Evolutionary conservation across 2,329 filamentous ascomycete species (phyloP).

Genomic region (Cytospora leucostoma): DNA sequence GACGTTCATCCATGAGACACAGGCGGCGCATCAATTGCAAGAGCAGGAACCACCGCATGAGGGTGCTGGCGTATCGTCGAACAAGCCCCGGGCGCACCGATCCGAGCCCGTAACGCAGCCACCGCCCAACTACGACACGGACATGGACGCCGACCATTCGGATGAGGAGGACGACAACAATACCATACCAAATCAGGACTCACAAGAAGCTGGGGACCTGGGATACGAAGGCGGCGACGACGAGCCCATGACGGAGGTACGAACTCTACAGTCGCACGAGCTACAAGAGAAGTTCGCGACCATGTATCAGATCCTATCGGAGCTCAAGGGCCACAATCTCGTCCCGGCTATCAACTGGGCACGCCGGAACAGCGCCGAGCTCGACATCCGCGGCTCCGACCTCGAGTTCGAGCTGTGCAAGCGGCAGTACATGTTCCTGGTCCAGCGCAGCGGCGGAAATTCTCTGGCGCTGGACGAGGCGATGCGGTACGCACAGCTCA

Average conservation of each 20-base stretch:
- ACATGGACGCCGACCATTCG: conserved; percentile 25
- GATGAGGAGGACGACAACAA: conserved; percentile 17
- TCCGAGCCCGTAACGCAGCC: conserved; percentile 1
- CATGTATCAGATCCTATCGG: conserved; percentile 87
- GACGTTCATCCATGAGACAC: conserved; percentile 76
- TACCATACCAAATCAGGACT: conserved; percentile 11
- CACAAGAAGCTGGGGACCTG: conserved; percentile 4
- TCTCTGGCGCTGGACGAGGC: conserved; percentile 64
- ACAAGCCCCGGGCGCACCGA: not conserved
- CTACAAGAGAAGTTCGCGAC: conserved; percentile 80
- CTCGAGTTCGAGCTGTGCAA: conserved; percentile 93
- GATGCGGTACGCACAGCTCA: conserved; percentile 70
- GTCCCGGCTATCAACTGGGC: conserved; percentile 88
- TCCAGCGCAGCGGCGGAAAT: conserved; percentile 64
- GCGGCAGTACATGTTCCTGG: conserved; percentile 87
- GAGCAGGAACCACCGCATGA: conserved; percentile 5
- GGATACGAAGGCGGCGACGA: conserved; percentile 29
- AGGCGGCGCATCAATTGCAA: conserved; percentile 34
- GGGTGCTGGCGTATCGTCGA: not conserved
- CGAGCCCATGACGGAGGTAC: conserved; percentile 43
- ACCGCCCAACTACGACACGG: conserved; percentile 19
- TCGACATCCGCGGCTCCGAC: conserved; percentile 85
- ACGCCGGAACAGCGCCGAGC: conserved; percentile 63
- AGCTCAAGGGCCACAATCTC: conserved; percentile 74
- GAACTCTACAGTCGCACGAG: conserved; percentile 62